A percentile compares a stretch with the other conserved stretches of the same genome.
Evolutionary conservation across 202 grass and related monocot genomes (phyloP).

Genomic region (Carex sylvatica): DNA sequence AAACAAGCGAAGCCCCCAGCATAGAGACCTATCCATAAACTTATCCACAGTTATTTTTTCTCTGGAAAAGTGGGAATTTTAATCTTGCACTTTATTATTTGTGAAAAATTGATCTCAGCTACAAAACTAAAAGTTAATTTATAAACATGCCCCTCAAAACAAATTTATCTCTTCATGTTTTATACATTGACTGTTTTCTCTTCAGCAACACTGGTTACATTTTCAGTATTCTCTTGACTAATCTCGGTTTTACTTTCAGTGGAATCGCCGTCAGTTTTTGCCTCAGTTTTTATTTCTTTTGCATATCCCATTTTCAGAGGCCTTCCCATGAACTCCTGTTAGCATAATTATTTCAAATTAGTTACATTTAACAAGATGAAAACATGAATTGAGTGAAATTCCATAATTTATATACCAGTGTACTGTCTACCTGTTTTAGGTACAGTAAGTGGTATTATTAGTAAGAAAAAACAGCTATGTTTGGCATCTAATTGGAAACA

Average conservation of each 20-base stretch:
- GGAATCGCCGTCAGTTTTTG: not conserved
- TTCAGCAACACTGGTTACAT: not conserved
- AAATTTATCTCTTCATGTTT: not conserved
- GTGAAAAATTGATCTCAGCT: not conserved
- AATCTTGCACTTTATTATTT: not conserved
- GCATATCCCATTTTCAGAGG: not conserved
- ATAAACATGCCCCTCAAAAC: not conserved
- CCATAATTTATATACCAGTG: slow-evolving; percentile 3
- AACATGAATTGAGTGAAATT: not conserved
- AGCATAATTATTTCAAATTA: not conserved
- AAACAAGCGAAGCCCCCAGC: not conserved
- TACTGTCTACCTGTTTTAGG: not conserved
- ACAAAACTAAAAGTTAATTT: not conserved
- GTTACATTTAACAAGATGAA: not conserved
- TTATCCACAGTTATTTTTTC: not conserved
- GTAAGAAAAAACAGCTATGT: not conserved
- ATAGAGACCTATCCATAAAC: not conserved
- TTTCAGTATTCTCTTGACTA: slow-evolving; percentile 21
- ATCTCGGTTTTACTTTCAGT: not conserved
- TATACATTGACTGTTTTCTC: slow-evolving; percentile 19
- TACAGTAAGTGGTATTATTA: not conserved
- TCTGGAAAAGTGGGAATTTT: not conserved
- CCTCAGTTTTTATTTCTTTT: not conserved
- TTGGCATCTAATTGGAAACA: not conserved
- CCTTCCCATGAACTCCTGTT: slow-evolving; percentile 26